Percentiles rank a stretch among this genome's conserved stretches.
Conservation (phyloP, 352 stramenopile species). For the Globisporangium spiculum region DNA sequence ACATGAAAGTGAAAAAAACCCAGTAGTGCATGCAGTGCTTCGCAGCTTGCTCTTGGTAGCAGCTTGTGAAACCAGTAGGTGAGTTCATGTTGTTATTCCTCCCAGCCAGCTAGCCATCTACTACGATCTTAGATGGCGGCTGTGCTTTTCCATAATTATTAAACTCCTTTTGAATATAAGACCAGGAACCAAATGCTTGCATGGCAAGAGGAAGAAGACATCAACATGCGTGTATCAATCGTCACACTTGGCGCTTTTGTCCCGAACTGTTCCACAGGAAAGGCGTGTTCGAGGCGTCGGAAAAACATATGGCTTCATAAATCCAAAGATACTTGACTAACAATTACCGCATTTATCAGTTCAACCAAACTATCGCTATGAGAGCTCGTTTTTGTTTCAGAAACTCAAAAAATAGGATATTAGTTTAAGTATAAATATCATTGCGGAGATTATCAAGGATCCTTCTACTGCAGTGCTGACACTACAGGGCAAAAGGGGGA, state of each 20-base stretch:
- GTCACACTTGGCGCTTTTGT: not conserved
- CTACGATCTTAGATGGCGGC: not conserved
- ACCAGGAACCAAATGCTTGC: not conserved
- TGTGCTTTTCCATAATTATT: conserved; percentile 6
- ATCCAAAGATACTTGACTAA: not conserved
- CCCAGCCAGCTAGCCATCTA: not conserved
- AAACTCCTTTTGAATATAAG: conserved; percentile 8
- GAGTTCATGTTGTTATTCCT: not conserved
- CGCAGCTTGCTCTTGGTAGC: not conserved
- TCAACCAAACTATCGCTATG: not conserved
- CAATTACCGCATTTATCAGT: not conserved
- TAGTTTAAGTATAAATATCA: not conserved
- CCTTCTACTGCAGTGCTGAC: not conserved
- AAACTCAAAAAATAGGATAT: not conserved
- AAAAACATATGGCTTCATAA: conserved; percentile 7
- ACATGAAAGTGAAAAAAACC: not conserved
- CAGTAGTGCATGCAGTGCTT: not conserved
- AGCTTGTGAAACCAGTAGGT: conserved; percentile 1
- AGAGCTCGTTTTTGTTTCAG: not conserved
- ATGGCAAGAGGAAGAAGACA: not conserved
- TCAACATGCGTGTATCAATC: not conserved
- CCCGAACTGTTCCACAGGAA: not conserved
- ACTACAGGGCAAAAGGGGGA: not conserved
- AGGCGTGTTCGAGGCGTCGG: not conserved
- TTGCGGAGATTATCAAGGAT: not conserved